A percentile compares a stretch with the other conserved stretches of the same genome.
phyloP scores from a whole-genome alignment of 106 monocot species.

The Chionographis japonica region DNA sequence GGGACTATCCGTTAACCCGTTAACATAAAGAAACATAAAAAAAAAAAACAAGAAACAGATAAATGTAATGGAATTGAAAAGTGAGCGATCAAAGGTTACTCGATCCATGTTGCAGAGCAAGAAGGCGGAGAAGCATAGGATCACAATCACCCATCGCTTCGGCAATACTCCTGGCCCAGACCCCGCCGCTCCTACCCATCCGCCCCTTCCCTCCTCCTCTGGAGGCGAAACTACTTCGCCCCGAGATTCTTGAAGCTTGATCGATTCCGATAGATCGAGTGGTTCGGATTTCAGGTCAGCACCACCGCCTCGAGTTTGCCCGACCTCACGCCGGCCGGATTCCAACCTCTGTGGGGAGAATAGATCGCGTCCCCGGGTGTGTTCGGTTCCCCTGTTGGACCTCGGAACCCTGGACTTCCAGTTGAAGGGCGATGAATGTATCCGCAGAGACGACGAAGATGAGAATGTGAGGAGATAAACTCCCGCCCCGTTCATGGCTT shows the following conservation, averaged over 20 bases:
- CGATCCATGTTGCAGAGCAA: slow-evolving; percentile 96
- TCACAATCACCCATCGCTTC: slow-evolving; percentile 80
- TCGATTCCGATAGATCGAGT: slow-evolving; percentile 11
- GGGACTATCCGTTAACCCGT: too few relatives aligned
- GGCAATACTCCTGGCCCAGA: slow-evolving; percentile 35
- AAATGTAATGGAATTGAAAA: background rate
- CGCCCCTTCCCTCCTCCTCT: background rate
- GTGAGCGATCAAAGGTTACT: slow-evolving; percentile 14
- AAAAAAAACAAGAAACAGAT: background rate
- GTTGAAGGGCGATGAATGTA: background rate
- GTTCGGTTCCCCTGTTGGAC: too few relatives aligned
- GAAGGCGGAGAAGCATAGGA: slow-evolving; percentile 87
- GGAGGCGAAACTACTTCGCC: background rate
- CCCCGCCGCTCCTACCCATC: background rate
- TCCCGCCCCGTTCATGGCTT: slow-evolving; percentile 17
- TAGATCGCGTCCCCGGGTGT: background rate
- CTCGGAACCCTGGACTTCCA: background rate
- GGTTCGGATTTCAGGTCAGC: slow-evolving; percentile 30
- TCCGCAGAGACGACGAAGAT: background rate
- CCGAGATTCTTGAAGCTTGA: slow-evolving; percentile 4
- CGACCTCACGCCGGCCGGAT: background rate
- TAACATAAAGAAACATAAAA: too few relatives aligned
- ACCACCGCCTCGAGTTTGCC: slow-evolving; percentile 12
- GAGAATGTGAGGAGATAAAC: slow-evolving; percentile 29
- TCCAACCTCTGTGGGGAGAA: background rate